Conservation (phyloP, 805 yeast species). For the Starmerella apicola region DNA sequence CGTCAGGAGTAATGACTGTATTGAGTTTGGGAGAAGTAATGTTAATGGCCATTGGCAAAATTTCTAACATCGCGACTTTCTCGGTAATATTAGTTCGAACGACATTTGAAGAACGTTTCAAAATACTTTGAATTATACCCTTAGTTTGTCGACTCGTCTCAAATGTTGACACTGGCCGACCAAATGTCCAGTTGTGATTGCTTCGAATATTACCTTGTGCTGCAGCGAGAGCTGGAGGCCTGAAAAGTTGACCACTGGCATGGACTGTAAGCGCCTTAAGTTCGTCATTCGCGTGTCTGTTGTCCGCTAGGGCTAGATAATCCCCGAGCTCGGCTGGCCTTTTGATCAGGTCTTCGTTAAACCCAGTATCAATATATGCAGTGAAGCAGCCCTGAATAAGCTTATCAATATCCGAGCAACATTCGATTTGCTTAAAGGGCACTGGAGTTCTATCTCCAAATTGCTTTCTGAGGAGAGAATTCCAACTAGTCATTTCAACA, state of each 20-base stretch:
- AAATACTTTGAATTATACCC: constrained; percentile 25
- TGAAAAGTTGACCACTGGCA: constrained; percentile 51
- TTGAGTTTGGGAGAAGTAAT: constrained; percentile 23
- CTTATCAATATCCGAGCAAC: constrained; percentile 44
- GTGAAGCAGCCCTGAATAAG: constrained; percentile 59
- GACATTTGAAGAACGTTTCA: constrained; percentile 15
- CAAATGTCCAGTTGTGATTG: constrained; percentile 6
- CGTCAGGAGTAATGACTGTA: constrained; percentile 9
- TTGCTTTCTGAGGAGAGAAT: constrained; percentile 44
- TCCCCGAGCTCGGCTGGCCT: constrained; percentile 50
- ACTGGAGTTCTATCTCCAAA: constrained; percentile 44
- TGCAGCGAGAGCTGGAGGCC: constrained; percentile 28
- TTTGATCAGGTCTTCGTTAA: constrained; percentile 40
- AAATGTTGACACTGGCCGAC: constrained; percentile 14
- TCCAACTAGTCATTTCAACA: constrained; percentile 29
- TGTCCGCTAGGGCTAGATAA: constrained; percentile 66
- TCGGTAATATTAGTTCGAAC: constrained; percentile 13
- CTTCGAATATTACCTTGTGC: neutral
- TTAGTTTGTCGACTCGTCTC: constrained; percentile 25
- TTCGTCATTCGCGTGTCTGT: constrained; percentile 13
- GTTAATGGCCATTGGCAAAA: constrained; percentile 24
- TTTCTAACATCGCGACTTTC: constrained; percentile 20
- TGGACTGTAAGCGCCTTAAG: constrained; percentile 27
- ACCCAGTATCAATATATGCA: constrained; percentile 46
- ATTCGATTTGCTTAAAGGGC: constrained; percentile 37